Base-by-base conservation (phyloP, 148 eudicot species). In the Camellia lanceoleosa region DNA sequence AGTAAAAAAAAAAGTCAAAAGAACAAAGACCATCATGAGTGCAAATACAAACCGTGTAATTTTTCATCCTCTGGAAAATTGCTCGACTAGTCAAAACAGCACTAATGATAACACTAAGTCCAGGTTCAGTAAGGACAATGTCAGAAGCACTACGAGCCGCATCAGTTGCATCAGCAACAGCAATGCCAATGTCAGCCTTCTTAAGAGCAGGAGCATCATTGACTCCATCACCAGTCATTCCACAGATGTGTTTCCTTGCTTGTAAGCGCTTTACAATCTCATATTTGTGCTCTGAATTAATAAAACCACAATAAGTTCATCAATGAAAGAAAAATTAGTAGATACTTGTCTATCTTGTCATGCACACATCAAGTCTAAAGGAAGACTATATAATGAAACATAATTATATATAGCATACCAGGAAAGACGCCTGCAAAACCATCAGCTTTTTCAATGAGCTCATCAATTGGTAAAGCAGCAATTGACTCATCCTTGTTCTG, bases 91-190 rank as follows among this genome's bases (percentile, higher is more conserved):
- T 96, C 82, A 96, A 96, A 66, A 96, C 99, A 78, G 99, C 99
- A 85, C 99, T 96, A 61, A 96, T 96, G 55, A 96, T 96, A 64
- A 96, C 99, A 79, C 99, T 96, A 4, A 96, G 93, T 52, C 99
- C 99, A 58, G 99, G 99, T 87, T 96, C 99, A 16, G 99, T 96
- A 73, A 96, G 97, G 83, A 96, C 99, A 79, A 96, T 96, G 75
- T 96, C 99, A 19, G 99, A 96, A 80, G 99, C 99, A 89, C 99
- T 92, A 70, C 99, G 93, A 82, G 99, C 99, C 54, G 99, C 99
- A 84, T 96, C 99, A 38, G 99, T 96, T 68, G 99, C 99, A 91
- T 96, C 99, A 80, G 89, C 99, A 81, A 96, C 99, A 79, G 99
- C 99, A 85, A 96, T 96, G n/a, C 99, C 99, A 69, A 96, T 96